Percentiles rank a stretch among this genome's conserved stretches.
Conservation (phyloP, 2,329 filamentous ascomycete genomes). For the Penicillium aurantiogriseum region DNA sequence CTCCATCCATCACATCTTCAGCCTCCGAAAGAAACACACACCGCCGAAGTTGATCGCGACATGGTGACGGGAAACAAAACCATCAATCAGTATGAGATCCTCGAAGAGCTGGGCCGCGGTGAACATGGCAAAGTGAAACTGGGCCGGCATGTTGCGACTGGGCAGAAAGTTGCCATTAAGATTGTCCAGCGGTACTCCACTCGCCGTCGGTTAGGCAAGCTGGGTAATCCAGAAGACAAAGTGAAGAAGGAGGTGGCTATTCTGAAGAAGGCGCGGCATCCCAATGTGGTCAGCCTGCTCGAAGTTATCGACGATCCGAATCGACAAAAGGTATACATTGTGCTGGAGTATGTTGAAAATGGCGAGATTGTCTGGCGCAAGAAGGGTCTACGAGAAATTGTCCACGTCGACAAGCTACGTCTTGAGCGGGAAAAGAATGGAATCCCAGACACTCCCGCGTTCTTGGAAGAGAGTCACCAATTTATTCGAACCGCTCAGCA, state of each 20-base stretch:
- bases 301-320: conserved; percentile 98
- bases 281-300: conserved; percentile 91
- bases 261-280: conserved; percentile 94
- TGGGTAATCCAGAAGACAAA: conserved; percentile 66
- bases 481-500: conserved; percentile 40
- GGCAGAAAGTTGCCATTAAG: conserved; percentile 90
- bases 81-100: conserved; percentile 97
- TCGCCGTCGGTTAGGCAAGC: conserved; percentile 78
- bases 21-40: conserved; percentile 80
- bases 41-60: conserved; percentile 87
- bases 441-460: conserved; percentile 64
- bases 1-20: conserved; percentile 70
- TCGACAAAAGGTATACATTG: conserved; percentile 96
- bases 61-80: conserved; percentile 86
- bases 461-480: conserved; percentile 46
- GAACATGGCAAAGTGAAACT: conserved; percentile 98
- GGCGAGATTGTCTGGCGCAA: conserved; percentile 94
- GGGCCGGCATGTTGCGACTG: conserved; percentile 73
- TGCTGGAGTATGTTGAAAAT: conserved; percentile 89
- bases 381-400: conserved; percentile 80
- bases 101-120: conserved; percentile 91
- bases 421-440: conserved; percentile 74
- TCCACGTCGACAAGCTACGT: conserved; percentile 75
- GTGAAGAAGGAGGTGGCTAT: conserved; percentile 97
- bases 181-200: conserved; percentile 97